Percentiles rank a stretch among this genome's conserved stretches.
phyloP scores from a whole-genome alignment of 805 yeast genomes.

The Ogataea ganodermae region DNA sequence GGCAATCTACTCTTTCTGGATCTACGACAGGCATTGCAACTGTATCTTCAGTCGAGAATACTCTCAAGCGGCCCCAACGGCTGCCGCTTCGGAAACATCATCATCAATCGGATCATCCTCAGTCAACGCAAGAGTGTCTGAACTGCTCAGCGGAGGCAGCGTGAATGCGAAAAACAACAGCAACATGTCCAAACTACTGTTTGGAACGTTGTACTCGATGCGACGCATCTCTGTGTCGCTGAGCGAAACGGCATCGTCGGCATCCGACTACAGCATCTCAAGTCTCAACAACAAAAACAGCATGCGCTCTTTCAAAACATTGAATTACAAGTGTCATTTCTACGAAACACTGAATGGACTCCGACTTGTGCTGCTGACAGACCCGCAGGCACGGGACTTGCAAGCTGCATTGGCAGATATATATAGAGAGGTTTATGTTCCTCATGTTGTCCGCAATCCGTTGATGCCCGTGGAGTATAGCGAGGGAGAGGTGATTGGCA shows the following conservation, averaged over 20 bases:
- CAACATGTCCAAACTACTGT: constrained; percentile 76
- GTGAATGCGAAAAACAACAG: constrained; percentile 59
- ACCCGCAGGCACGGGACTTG: constrained; percentile 56
- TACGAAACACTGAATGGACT: constrained; percentile 79
- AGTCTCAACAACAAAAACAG: constrained; percentile 35
- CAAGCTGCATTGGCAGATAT: constrained; percentile 57
- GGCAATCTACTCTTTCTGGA: constrained; percentile 84
- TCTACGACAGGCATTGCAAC: constrained; percentile 89
- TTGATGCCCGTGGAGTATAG: constrained; percentile 59
- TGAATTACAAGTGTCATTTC: constrained; percentile 76
- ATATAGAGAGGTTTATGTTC: constrained; percentile 60
- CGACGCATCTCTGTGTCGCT: constrained; percentile 61
- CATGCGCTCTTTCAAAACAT: constrained; percentile 58
- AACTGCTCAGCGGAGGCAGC: constrained; percentile 34
- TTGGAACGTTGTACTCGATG: constrained; percentile 81
- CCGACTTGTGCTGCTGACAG: constrained; percentile 74
- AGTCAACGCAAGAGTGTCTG: constrained; percentile 12
- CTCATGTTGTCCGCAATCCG: constrained; percentile 62
- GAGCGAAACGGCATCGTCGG: constrained; percentile 1
- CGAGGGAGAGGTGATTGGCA: constrained; percentile 53
- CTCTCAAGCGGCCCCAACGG: constrained; percentile 10
- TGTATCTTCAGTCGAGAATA: constrained; percentile 84
- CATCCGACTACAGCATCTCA: constrained; percentile 10
- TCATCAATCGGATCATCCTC: not conserved
- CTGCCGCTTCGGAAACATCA: not conserved